A percentile compares a stretch with the other conserved stretches of the same genome.
Evolutionary conservation across 176 grass and related monocot genomes (phyloP).

Genomic region (Pontederia crassipes): DNA sequence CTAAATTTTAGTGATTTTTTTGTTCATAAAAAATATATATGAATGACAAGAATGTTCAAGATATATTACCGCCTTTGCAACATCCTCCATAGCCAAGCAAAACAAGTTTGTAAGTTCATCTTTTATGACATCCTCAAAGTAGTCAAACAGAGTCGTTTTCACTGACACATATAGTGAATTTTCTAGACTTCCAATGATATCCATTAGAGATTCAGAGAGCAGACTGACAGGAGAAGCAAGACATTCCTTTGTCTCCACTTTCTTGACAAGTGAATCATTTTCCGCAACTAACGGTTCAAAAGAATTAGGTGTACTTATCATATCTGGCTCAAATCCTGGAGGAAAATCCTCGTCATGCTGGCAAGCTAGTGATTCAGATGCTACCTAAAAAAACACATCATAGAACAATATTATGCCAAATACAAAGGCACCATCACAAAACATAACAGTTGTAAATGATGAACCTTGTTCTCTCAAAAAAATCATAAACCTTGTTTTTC

Average conservation of each 20-base stretch:
- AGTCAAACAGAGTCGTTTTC: constrained; percentile 2
- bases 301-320: constrained; percentile 18
- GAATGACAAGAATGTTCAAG: neutral
- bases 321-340: constrained; percentile 65
- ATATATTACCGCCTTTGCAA: neutral
- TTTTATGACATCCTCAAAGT: constrained; percentile 7
- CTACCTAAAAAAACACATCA: constrained; percentile 27
- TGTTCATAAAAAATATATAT: neutral
- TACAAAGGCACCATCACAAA: constrained; percentile 15
- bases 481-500: constrained; percentile 27
- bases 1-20: no score
- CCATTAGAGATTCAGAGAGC: constrained; percentile 22
- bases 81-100: constrained; percentile 1
- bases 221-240: constrained; percentile 22
- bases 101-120: constrained; percentile 7
- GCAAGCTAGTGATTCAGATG: constrained; percentile 22
- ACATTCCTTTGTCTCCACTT: constrained; percentile 14
- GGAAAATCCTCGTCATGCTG: constrained; percentile 46
- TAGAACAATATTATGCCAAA: constrained; percentile 8
- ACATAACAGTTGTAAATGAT: constrained; percentile 10
- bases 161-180: constrained; percentile 17
- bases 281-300: constrained; percentile 15
- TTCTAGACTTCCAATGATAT: constrained; percentile 29
- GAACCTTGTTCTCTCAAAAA: neutral
- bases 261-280: constrained; percentile 1